Evolutionary conservation across 768 basidiomycete species (phyloP).

Genomic region (Auricularia auricula-judae): DNA sequence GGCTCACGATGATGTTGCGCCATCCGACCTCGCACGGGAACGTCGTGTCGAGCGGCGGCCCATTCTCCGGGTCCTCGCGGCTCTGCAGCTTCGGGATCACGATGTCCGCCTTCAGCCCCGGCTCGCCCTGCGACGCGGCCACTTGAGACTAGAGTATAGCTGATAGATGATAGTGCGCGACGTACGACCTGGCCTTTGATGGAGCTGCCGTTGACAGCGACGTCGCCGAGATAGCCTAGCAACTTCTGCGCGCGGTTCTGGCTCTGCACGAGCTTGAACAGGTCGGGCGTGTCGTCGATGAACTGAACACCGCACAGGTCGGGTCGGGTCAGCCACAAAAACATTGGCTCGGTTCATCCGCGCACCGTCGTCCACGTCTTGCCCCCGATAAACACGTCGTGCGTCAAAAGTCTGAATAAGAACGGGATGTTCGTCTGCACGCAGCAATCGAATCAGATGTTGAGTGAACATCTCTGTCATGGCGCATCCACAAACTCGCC

Average conservation of each 20-base stretch:
- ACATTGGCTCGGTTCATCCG: background rate
- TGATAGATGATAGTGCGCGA: conserved; percentile 6
- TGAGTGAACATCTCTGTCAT: background rate
- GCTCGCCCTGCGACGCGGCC: conserved; percentile 53
- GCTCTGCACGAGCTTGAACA: conserved; percentile 95
- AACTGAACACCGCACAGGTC: conserved; percentile 39
- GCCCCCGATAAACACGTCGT: conserved; percentile 90
- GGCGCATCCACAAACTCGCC: conserved; percentile 27
- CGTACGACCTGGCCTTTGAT: conserved; percentile 83
- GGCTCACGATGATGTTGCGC: conserved; percentile 97
- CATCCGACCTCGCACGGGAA: conserved; percentile 83
- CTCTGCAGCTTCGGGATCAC: conserved; percentile 71
- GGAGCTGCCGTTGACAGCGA: conserved; percentile 94
- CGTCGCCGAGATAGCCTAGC: conserved; percentile 91
- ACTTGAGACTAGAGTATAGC: background rate
- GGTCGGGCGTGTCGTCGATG: conserved; percentile 98
- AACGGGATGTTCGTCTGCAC: conserved; percentile 95
- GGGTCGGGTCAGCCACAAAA: no score
- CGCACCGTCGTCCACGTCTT: conserved; percentile 95
- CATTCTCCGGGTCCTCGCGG: conserved; percentile 59
- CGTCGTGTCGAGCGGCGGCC: conserved; percentile 64
- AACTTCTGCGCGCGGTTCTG: conserved; percentile 98
- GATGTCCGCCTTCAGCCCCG: conserved; percentile 85
- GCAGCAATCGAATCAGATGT: background rate
- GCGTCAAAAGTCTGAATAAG: conserved; percentile 94